phyloP scores from a whole-genome alignment of 495 filamentous ascomycete genomes.

The Chlorociboria aeruginascens region DNA sequence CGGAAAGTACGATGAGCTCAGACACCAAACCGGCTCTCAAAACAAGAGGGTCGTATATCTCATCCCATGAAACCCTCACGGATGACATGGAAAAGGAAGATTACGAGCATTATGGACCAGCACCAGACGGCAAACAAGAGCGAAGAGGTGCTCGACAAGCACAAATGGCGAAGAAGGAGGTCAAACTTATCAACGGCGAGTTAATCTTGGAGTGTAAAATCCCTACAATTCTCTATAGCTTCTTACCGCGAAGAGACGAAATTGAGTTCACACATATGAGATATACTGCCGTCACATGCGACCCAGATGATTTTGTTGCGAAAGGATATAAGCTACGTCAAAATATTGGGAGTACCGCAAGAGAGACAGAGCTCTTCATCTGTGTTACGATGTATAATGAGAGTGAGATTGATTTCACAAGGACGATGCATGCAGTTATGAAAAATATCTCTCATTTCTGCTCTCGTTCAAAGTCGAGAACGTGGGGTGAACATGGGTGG shows the following conservation, averaged over 20 bases:
- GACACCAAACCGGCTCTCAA: slow-evolving; percentile 26
- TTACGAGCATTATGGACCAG: slow-evolving; percentile 71
- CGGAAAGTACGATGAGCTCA: slow-evolving; percentile 37
- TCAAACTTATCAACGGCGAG: slow-evolving; percentile 91
- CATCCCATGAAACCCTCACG: slow-evolving; percentile 40
- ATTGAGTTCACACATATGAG: slow-evolving; percentile 99
- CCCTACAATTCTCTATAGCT: slow-evolving; percentile 91
- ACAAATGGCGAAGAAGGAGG: slow-evolving; percentile 88
- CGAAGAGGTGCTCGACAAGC: slow-evolving; percentile 73
- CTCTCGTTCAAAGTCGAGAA: slow-evolving; percentile 78
- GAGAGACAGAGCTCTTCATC: slow-evolving; percentile 97
- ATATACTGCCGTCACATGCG: slow-evolving; percentile 99
- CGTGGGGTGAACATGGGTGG: slow-evolving; percentile 97
- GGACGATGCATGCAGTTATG: slow-evolving; percentile 99
- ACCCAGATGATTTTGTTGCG: slow-evolving; percentile 86
- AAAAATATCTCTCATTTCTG: slow-evolving; percentile 95
- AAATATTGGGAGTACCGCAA: slow-evolving; percentile 69
- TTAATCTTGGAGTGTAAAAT: slow-evolving; percentile 98
- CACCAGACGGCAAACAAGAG: slow-evolving; percentile 73
- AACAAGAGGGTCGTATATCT: slow-evolving; percentile 49
- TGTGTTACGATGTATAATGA: slow-evolving; percentile 99
- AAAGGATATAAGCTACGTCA: slow-evolving; percentile 92
- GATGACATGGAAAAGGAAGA: slow-evolving; percentile 36
- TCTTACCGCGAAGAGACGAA: slow-evolving; percentile 82
- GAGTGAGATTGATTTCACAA: slow-evolving; percentile 87